A percentile compares a stretch with the other conserved stretches of the same genome.
Conservation (phyloP, 2,329 filamentous ascomycete genomes). For the Corinectria fuckeliana region DNA sequence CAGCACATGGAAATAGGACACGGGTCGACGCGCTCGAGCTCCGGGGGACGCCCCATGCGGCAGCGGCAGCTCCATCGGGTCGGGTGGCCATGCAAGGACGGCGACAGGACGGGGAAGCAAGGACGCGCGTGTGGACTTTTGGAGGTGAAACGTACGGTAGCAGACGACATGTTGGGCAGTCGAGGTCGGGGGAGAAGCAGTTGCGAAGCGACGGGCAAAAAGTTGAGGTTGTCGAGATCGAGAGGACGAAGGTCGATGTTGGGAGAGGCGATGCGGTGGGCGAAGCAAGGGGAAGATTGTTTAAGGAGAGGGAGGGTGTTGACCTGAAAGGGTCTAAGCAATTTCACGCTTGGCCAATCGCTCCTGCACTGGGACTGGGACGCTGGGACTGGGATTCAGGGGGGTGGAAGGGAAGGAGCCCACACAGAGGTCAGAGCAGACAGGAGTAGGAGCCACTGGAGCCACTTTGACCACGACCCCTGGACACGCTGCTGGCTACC, state of each 20-base stretch:
- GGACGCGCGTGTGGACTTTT: constrained; percentile 5
- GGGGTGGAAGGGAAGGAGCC: constrained; percentile 29
- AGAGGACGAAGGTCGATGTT: constrained; percentile 19
- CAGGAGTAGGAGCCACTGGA: constrained; percentile 3
- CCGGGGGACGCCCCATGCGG: constrained; percentile 21
- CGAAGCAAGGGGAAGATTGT: constrained; percentile 43
- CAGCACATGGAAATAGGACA: constrained; percentile 33
- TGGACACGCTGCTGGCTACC: constrained; percentile 32
- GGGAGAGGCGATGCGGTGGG: constrained; percentile 35
- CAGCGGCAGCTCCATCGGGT: constrained; percentile 35
- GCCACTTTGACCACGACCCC: constrained; percentile 17
- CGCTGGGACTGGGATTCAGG: constrained; percentile 33
- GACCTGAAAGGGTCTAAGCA: constrained; percentile 39
- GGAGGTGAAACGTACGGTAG: constrained; percentile 40
- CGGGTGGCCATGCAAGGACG: constrained; percentile 15
- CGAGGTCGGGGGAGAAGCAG: constrained; percentile 26
- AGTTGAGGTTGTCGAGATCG: constrained; percentile 30
- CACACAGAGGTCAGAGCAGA: constrained; percentile 3
- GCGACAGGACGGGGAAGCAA: constrained; percentile 24
- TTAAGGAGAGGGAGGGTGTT: constrained; percentile 42
- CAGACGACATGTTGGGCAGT: constrained; percentile 42
- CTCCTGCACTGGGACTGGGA: constrained; percentile 32
- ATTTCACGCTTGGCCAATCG: constrained; percentile 44
- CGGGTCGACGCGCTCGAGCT: constrained; percentile 24
- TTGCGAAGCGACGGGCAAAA: constrained; percentile 27